Conservation (phyloP, 768 basidiomycete genomes). For the Scleroderma bovista region DNA sequence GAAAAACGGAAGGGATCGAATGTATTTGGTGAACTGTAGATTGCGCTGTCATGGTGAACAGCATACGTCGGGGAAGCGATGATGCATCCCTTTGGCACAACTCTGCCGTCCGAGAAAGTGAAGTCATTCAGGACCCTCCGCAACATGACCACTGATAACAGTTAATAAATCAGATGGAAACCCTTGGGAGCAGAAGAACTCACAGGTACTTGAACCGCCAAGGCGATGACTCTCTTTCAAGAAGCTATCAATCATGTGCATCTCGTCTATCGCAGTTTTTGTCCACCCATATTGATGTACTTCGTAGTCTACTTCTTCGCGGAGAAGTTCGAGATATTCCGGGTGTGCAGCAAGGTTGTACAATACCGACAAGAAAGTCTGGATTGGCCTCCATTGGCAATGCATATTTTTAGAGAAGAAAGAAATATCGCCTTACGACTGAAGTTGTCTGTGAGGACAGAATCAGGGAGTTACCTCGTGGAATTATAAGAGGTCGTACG, state of each 20-base stretch:
- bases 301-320: slow-evolving; percentile 31
- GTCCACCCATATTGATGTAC: slow-evolving; percentile 19
- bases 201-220: slow-evolving; percentile 19
- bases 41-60: background rate
- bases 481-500: slow-evolving; percentile 8
- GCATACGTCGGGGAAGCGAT: background rate
- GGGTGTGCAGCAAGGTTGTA: background rate
- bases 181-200: background rate
- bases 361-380: background rate
- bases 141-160: slow-evolving; percentile 20
- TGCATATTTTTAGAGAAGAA: background rate
- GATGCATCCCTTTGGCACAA: slow-evolving; percentile 23
- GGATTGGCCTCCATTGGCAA: background rate
- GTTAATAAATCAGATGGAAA: background rate
- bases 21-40: background rate
- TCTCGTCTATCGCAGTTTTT: slow-evolving; percentile 16
- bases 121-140: slow-evolving; percentile 26
- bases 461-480: background rate
- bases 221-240: slow-evolving; percentile 29
- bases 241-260: slow-evolving; percentile 36
- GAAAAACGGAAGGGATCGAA: background rate
- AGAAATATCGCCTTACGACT: background rate
- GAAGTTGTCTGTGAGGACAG: background rate
- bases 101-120: slow-evolving; percentile 32
- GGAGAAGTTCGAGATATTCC: slow-evolving; percentile 17